These are phyloP conservation scores for Boletus reticulatus DNA, from an alignment of 768 basidiomycete species.

Conservation along the genomic window DNA sequence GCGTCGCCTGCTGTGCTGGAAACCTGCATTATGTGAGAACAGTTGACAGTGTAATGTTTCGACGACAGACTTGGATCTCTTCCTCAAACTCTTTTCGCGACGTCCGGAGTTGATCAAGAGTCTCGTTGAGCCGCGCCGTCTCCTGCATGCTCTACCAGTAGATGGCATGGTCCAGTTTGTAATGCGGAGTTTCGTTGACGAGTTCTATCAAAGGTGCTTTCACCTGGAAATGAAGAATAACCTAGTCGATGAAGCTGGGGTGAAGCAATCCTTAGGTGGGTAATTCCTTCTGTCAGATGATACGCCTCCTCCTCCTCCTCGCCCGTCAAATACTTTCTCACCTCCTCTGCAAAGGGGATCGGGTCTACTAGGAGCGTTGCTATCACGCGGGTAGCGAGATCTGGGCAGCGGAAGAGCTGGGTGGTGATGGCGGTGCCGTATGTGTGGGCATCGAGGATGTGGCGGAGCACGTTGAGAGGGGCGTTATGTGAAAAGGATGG, in stretches of 20 bases:
- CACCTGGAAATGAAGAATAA: slow-evolving; percentile 29
- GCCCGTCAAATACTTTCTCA: slow-evolving; percentile 40
- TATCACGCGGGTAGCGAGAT: slow-evolving; percentile 35
- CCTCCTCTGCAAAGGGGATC: slow-evolving; percentile 48
- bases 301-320: slow-evolving; percentile 15
- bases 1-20: slow-evolving; percentile 47
- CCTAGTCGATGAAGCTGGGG: not conserved
- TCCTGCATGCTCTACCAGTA: slow-evolving; percentile 41
- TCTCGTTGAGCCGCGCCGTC: slow-evolving; percentile 41
- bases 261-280: slow-evolving; percentile 34
- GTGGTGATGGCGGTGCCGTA: slow-evolving; percentile 60
- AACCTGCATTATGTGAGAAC: slow-evolving; percentile 28
- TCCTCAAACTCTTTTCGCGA: slow-evolving; percentile 50
- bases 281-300: slow-evolving; percentile 46
- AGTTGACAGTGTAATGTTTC: slow-evolving; percentile 7
- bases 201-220: slow-evolving; percentile 42
- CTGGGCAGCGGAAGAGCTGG: slow-evolving; percentile 46
- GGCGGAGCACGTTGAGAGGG: slow-evolving; percentile 42
- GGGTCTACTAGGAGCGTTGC: slow-evolving; percentile 58
- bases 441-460: slow-evolving; percentile 52
- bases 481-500: slow-evolving; percentile 43
- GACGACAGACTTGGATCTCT: slow-evolving; percentile 38
- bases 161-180: slow-evolving; percentile 54
- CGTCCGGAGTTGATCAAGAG: slow-evolving; percentile 38
- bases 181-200: slow-evolving; percentile 48